phyloP scores from a whole-genome alignment of 1,284 basidiomycete genomes.

The Ganoderma multipileum region DNA sequence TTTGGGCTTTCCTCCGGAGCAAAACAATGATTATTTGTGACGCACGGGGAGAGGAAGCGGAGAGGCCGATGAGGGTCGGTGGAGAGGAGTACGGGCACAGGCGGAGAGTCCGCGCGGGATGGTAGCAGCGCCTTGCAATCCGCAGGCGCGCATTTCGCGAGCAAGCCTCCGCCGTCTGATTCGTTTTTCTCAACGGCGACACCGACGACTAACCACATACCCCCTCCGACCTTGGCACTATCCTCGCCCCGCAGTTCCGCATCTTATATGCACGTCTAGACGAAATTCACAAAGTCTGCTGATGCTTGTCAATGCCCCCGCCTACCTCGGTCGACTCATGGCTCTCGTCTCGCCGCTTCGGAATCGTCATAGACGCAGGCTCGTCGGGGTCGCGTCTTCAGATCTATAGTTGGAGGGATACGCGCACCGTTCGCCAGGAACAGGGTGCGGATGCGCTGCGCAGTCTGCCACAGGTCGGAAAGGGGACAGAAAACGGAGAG shows the following conservation, averaged over 20 bases:
- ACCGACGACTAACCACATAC: conserved; percentile 13
- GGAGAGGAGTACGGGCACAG: conserved; percentile 26
- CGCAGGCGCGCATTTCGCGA: conserved; percentile 12
- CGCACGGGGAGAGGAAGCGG: not conserved
- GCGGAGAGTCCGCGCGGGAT: conserved; percentile 23
- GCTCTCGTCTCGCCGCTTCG: conserved; percentile 86
- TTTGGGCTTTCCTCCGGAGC: not conserved
- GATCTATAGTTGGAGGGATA: conserved; percentile 97
- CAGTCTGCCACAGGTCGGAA: conserved; percentile 86
- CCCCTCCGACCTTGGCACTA: conserved; percentile 7
- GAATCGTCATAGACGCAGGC: conserved; percentile 97
- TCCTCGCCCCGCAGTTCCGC: not conserved
- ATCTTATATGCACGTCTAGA: conserved; percentile 11
- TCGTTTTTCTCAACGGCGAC: conserved; percentile 9
- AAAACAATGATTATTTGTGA: too few species aligned
- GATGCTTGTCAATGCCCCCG: conserved; percentile 66
- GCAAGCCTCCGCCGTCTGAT: conserved; percentile 5
- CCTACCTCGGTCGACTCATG: conserved; percentile 72
- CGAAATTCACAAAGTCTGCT: conserved; percentile 14
- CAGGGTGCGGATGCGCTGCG: conserved; percentile 53
- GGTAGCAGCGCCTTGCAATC: not conserved
- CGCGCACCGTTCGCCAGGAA: conserved; percentile 58
- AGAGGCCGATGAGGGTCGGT: conserved; percentile 22
- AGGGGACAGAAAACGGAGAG: conserved; percentile 82
- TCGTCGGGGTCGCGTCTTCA: conserved; percentile 96